These are phyloP conservation scores for Rhinocladiella mackenziei DNA, from an alignment of 2,329 filamentous ascomycete genomes.

Conservation along the genomic window DNA sequence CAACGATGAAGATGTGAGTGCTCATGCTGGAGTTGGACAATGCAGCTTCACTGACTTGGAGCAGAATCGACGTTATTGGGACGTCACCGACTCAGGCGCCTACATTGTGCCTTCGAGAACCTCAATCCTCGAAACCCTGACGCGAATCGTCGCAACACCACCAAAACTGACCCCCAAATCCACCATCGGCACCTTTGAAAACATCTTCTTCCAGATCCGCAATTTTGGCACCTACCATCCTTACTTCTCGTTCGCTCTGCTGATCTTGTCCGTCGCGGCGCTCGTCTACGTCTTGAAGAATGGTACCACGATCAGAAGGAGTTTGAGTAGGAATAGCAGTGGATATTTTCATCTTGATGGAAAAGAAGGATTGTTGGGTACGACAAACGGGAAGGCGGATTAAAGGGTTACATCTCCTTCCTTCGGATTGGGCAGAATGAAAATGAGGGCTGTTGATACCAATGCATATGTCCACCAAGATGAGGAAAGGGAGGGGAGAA, in stretches of 20 bases:
- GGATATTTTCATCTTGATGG: conserved; percentile 49
- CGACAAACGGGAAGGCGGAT: conserved; percentile 45
- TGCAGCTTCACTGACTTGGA: conserved; percentile 36
- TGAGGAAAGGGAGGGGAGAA: no score
- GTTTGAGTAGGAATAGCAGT: conserved; percentile 33
- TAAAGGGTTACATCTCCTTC: conserved; percentile 27
- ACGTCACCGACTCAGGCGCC: conserved; percentile 81
- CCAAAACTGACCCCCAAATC: conserved; percentile 49
- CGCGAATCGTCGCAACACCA: conserved; percentile 48
- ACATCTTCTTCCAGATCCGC: conserved; percentile 44
- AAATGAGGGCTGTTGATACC: no score
- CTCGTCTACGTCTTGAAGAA: conserved; percentile 34
- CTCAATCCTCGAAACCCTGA: conserved; percentile 78
- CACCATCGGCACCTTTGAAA: conserved; percentile 46
- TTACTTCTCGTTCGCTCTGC: conserved; percentile 40
- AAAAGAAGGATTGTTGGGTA: conserved; percentile 44
- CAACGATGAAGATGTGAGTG: conserved; percentile 90
- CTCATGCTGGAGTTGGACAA: background rate
- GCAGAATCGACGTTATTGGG: conserved; percentile 92
- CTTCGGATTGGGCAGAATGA: background rate
- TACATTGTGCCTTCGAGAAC: conserved; percentile 84
- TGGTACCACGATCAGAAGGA: conserved; percentile 26
- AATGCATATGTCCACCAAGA: no score
- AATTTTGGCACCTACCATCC: conserved; percentile 44
- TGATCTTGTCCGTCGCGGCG: conserved; percentile 37